Conservation (phyloP, 441 rosid genomes). For the Aquilaria agallochum region DNA sequence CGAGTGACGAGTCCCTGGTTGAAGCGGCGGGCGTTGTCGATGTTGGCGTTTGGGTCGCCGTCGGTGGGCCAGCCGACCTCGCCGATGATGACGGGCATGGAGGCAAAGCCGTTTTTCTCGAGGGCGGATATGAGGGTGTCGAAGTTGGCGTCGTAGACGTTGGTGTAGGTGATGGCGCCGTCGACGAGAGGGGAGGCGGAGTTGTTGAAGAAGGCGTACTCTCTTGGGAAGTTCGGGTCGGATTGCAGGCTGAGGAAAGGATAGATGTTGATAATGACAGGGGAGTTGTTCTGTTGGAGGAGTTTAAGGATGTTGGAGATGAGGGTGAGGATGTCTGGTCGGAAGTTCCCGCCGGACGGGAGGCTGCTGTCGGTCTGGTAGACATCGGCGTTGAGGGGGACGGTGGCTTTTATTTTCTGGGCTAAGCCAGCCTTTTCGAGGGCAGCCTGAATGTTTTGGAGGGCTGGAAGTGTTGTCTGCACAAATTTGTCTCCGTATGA, state of each 20-base stretch:
- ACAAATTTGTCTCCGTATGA: constrained; percentile 56
- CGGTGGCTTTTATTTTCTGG: constrained; percentile 59
- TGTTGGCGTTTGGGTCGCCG: constrained; percentile 57
- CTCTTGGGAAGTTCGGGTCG: constrained; percentile 66
- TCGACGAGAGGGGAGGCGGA: constrained; percentile 59
- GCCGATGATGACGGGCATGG: constrained; percentile 60
- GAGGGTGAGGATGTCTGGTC: constrained; percentile 46
- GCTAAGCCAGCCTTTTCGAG: constrained; percentile 64
- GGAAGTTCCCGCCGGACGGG: constrained; percentile 77
- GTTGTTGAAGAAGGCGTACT: constrained; percentile 77
- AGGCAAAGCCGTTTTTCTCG: constrained; percentile 67
- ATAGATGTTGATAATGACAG: constrained; percentile 77
- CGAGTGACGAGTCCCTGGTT: constrained; percentile 73
- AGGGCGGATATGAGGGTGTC: constrained; percentile 75
- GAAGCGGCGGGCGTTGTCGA: constrained; percentile 51
- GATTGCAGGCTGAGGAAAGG: constrained; percentile 84
- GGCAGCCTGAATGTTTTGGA: constrained; percentile 73
- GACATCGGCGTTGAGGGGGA: constrained; percentile 83
- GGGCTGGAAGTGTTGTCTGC: constrained; percentile 59
- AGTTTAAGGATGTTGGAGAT: constrained; percentile 57
- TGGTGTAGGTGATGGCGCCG: constrained; percentile 58
- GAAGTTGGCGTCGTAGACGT: constrained; percentile 87
- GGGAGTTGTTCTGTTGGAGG: constrained; percentile 47
- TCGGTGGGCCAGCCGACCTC: constrained; percentile 99
- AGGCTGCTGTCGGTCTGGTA: constrained; percentile 53